Base-by-base conservation (phyloP, 2,329 filamentous ascomycete species). In the Pseudogymnoascus sp. region DNA sequence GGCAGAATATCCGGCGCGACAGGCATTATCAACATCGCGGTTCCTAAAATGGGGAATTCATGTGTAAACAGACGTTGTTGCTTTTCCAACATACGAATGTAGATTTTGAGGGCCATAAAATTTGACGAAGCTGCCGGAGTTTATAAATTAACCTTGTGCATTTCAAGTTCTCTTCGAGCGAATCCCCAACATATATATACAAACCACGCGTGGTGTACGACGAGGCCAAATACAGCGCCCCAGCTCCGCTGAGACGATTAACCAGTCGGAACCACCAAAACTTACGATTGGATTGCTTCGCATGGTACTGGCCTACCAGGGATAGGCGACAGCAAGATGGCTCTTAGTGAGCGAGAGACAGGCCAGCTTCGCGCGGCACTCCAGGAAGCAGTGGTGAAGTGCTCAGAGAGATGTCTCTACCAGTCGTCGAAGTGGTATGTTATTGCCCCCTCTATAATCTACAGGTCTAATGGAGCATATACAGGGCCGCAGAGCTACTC, bases 371-470 rank as follows among this genome's bases (percentile, higher is more conserved):
- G 88, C 70, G 81, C 81, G 37, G 84, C 90, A 34, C 80, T 97
- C 43, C 90, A 96, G 72, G 88, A 91, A 69, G 91, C 93, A 30
- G 87, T 94, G 2, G 81, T 94, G 22, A 91, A 91, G 71, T 97
- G 92, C 76, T 96, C 91, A 1, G 94, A 99, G 72, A 81, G 94
- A 73, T 96, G 94, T 73, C 82, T 99, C 11, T 97, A 97, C 71
- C 92, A 97, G 70, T 94, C 93, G 6, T 88, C 94, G 28, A 97
- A 97, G 85, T 99, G 94, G 94, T 96, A 73, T 61, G 69, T 37
- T 38, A 39, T 11, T 2, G 20, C 58, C 14, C 60, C 58, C 32
- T 28, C 38, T 58, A 30, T 16, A 30, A 61, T 57, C 25, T 39
- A 22, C 58, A 22, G 18, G 64, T 22, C 65, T 68, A 54, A 69